Percentiles rank a stretch among this genome's conserved stretches.
Evolutionary conservation across 2,329 filamentous ascomycete species (phyloP).

Genomic region (Pseudopithomyces chartarum): DNA sequence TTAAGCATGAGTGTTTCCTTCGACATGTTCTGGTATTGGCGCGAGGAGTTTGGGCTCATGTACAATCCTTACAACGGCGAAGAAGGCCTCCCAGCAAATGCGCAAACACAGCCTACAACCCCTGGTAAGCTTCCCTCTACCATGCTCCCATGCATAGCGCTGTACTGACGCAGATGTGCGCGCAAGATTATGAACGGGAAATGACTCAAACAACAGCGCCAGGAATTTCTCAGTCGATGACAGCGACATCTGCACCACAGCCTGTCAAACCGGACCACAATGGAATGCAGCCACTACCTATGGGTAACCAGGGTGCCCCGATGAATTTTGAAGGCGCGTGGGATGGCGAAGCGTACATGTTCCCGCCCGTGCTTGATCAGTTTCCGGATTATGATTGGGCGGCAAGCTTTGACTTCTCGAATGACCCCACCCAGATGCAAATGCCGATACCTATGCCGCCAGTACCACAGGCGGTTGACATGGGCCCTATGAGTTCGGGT

Average conservation of each 20-base stretch:
- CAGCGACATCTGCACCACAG: slow-evolving; percentile 15
- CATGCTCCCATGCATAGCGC: not conserved
- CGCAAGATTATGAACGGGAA: slow-evolving; percentile 17
- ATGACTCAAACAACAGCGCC: slow-evolving; percentile 5
- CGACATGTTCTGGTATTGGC: slow-evolving; percentile 48
- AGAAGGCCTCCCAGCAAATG: slow-evolving; percentile 25
- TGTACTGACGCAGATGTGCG: slow-evolving; percentile 20
- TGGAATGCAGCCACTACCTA: slow-evolving; percentile 26
- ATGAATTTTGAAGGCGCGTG: slow-evolving; percentile 33
- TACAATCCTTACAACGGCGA: slow-evolving; percentile 43
- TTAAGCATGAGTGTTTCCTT: slow-evolving; percentile 46
- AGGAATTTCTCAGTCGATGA: slow-evolving; percentile 1
- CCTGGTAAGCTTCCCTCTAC: slow-evolving; percentile 30
- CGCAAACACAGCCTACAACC: slow-evolving; percentile 29
- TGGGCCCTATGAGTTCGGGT: slow-evolving; percentile 10
- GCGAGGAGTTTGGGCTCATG: slow-evolving; percentile 45
- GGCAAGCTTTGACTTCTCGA: slow-evolving; percentile 41
- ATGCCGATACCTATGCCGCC: slow-evolving; percentile 29
- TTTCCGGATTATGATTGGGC: slow-evolving; percentile 48
- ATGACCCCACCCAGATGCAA: slow-evolving; percentile 30
- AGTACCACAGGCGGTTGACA: slow-evolving; percentile 7
- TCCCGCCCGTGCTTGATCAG: slow-evolving; percentile 38
- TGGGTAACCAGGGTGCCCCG: slow-evolving; percentile 24
- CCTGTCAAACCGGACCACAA: slow-evolving; percentile 32
- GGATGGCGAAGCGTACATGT: slow-evolving; percentile 34